These are phyloP conservation scores for Stagonosporopsis tanaceti DNA, from an alignment of 2,329 filamentous ascomycete genomes.

Conservation along the genomic window DNA sequence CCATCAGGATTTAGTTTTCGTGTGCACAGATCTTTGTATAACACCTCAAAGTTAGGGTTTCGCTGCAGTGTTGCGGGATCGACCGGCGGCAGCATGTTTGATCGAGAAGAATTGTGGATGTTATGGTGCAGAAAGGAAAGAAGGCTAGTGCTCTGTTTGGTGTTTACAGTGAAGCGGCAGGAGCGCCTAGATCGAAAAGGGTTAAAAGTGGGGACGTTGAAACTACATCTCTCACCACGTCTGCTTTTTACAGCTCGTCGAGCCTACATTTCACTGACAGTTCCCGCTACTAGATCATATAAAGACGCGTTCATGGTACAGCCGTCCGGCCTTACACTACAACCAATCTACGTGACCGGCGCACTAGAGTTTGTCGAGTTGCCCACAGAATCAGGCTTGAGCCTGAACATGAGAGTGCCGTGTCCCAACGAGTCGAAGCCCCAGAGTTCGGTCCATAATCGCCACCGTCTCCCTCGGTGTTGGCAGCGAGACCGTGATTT, in stretches of 20 bases:
- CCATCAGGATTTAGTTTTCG: slow-evolving; percentile 55
- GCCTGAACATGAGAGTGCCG: neutral
- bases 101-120: neutral
- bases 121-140: neutral
- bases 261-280: too few relatives aligned
- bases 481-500: neutral
- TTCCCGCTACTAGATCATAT: too few relatives aligned
- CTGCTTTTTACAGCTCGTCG: too few relatives aligned
- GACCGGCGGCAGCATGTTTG: slow-evolving; percentile 53
- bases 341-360: neutral
- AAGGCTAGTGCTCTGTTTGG: slow-evolving; percentile 14
- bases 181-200: neutral
- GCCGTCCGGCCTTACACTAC: neutral
- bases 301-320: too few relatives aligned
- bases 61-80: slow-evolving; percentile 47
- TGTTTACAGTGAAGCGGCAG: slow-evolving; percentile 14
- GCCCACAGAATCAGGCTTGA: neutral
- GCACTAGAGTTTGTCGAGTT: neutral
- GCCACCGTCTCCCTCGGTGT: neutral
- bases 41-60: slow-evolving; percentile 55
- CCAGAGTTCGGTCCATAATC: neutral
- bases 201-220: neutral
- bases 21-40: slow-evolving; percentile 55
- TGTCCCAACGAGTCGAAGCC: neutral
- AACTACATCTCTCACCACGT: neutral